Conservation (phyloP, 495 filamentous ascomycete species). For the Daldinia loculata region DNA sequence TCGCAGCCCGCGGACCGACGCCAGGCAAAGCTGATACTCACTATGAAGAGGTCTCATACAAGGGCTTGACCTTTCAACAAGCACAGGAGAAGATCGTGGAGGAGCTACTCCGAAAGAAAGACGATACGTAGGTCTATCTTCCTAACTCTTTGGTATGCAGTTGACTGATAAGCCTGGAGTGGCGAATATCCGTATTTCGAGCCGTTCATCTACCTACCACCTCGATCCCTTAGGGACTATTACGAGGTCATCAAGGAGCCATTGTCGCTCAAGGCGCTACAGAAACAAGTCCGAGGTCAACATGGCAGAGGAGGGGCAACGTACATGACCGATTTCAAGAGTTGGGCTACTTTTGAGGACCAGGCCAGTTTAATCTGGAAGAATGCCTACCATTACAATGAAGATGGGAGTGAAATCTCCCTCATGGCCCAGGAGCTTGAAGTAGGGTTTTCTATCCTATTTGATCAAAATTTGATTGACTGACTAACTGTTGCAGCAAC, state of each 20-base stretch:
- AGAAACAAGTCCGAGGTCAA: slow-evolving; percentile 74
- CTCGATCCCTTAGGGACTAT: slow-evolving; percentile 72
- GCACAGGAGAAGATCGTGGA: slow-evolving; percentile 83
- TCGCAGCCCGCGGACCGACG: slow-evolving; percentile 29
- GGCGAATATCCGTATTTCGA: slow-evolving; percentile 64
- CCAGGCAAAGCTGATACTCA: slow-evolving; percentile 58
- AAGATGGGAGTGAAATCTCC: slow-evolving; percentile 83
- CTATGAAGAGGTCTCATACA: slow-evolving; percentile 62
- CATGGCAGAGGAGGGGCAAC: slow-evolving; percentile 70
- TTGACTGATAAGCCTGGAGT: slow-evolving; percentile 41
- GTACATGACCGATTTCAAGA: slow-evolving; percentile 74
- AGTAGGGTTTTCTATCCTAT: slow-evolving; percentile 55
- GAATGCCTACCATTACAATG: slow-evolving; percentile 88
- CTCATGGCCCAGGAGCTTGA: slow-evolving; percentile 76
- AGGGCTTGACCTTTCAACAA: slow-evolving; percentile 75
- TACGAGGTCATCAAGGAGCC: slow-evolving; percentile 79
- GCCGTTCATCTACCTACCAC: slow-evolving; percentile 72
- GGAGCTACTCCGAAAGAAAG: slow-evolving; percentile 70
- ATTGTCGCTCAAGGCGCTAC: slow-evolving; percentile 72
- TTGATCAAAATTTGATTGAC: slow-evolving; percentile 4
- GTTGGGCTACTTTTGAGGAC: slow-evolving; percentile 81
- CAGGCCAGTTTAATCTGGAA: slow-evolving; percentile 81
- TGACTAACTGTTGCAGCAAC: slow-evolving; percentile 58
- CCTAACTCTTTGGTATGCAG: neutral
- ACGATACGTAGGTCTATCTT: slow-evolving; percentile 61